A percentile compares a stretch with the other conserved stretches of the same genome.
phyloP scores from a whole-genome alignment of 202 grass and related monocot genomes.

The Hordeum pubiflorum region DNA sequence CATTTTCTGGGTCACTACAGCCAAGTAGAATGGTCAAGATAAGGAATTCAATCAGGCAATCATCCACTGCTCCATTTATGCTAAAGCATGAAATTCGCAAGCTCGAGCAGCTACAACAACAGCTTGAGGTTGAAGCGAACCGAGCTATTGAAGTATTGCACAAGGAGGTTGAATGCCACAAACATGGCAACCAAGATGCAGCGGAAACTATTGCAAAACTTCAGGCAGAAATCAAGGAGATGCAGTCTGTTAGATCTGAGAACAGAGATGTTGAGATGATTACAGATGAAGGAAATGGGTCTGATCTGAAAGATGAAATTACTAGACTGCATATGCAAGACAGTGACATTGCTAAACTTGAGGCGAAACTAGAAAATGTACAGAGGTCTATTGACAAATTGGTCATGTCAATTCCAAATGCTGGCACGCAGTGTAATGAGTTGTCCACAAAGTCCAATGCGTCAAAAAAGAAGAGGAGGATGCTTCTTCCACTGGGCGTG shows the following conservation, averaged over 20 bases:
- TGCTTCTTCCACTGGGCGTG: constrained; percentile 56
- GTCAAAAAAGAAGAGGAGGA: constrained; percentile 72
- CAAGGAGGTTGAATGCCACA: constrained; percentile 91
- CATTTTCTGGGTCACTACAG: constrained; percentile 56
- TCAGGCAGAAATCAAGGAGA: constrained; percentile 82
- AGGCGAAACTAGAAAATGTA: constrained; percentile 83
- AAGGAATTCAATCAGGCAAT: constrained; percentile 63
- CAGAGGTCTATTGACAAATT: constrained; percentile 89
- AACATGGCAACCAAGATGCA: constrained; percentile 88
- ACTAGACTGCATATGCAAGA: constrained; percentile 86
- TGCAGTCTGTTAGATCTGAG: constrained; percentile 54
- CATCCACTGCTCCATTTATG: constrained; percentile 75
- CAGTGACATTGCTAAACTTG: constrained; percentile 77
- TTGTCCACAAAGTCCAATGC: constrained; percentile 53
- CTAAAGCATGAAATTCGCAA: constrained; percentile 95
- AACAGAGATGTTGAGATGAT: constrained; percentile 51
- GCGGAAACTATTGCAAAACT: constrained; percentile 97
- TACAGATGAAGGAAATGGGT: constrained; percentile 41
- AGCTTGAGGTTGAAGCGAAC: constrained; percentile 88
- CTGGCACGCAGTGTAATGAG: constrained; percentile 24
- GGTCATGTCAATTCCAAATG: constrained; percentile 91
- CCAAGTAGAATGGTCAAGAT: constrained; percentile 41
- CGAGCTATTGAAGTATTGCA: constrained; percentile 86
- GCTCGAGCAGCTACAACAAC: constrained; percentile 81
- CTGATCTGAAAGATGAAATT: constrained; percentile 95